Evolutionary conservation across 2,329 filamentous ascomycete genomes (phyloP), one percentile per base, ranked within the genome.

Genomic region (Ascocoryne sarcoides): DNA sequence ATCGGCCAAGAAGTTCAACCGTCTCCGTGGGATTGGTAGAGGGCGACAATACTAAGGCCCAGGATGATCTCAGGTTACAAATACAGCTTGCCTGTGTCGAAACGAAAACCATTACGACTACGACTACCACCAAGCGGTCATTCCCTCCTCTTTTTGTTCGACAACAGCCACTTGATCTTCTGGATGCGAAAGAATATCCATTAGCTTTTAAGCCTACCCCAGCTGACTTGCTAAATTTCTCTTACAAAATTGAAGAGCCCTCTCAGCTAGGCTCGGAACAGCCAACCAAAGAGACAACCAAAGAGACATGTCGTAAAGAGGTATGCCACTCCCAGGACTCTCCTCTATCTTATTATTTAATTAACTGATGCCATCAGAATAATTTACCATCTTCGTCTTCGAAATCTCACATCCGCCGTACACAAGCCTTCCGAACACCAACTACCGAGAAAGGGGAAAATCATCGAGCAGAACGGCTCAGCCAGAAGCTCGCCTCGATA

Each of bases 121-220:
- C 89, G 0, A 95, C 88, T 1, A 94, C 87, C 1, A 93, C 89
- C 1, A 85, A 87, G 10, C 80, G 61, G 71, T 86, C 63, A 63
- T 93, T 92, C 51, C 89, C 90, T 34, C 87, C 87, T n/a, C 69
- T 95, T 43, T 70, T 85, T 41, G 77, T 95, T 51, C 79, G 78
- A 49, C 82, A 86, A 17, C 75, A 50, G 36, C 37, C 49, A 15
- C 71, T 88, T 23, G 69, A 75, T 44, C 73, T 80, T 39, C 76
- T 95, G 43, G 88, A 96, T 62, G 72, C 82, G 10, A 94, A 93
- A 60, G 79, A 92, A 54, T 98, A 94, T 60, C 92, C 92, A 29
- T 70, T 98, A 20, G 90, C 90, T 28, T 73, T 76, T 47, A 80
- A 84, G 36, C 82, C 86, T 1, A 94, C 89, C 1, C 92, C 92